Conservation (phyloP, 2,329 filamentous ascomycete species). For the Fusarium miscanthi region DNA sequence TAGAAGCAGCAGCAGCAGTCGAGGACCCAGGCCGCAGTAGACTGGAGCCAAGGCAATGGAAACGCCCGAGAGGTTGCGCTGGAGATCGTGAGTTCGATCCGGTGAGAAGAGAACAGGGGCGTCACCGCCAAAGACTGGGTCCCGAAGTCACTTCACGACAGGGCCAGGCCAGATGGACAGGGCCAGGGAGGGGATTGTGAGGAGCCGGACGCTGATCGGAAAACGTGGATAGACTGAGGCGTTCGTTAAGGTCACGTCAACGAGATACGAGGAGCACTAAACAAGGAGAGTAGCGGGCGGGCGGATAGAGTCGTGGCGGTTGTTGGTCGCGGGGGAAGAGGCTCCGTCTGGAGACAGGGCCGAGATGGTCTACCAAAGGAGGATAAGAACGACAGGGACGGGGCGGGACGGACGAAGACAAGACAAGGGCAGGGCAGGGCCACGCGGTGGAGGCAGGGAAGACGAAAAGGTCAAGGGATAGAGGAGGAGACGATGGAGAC, state of each 20-base stretch:
- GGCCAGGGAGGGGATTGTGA: slow-evolving; percentile 5
- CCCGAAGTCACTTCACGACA: slow-evolving; percentile 39
- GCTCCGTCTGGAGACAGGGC: slow-evolving; percentile 45
- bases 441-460: slow-evolving; percentile 30
- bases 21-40: slow-evolving; percentile 1
- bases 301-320: slow-evolving; percentile 38
- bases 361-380: slow-evolving; percentile 42
- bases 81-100: slow-evolving; percentile 45
- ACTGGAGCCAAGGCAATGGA: slow-evolving; percentile 30
- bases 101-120: slow-evolving; percentile 35
- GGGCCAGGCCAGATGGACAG: slow-evolving; percentile 22
- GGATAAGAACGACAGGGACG: slow-evolving; percentile 40
- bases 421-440: slow-evolving; percentile 22
- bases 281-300: slow-evolving; percentile 8
- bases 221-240: slow-evolving; percentile 27
- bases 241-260: slow-evolving; percentile 8
- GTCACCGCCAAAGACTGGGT: slow-evolving; percentile 43
- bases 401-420: slow-evolving; percentile 33
- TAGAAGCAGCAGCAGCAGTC: neutral
- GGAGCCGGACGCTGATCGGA: slow-evolving; percentile 25
- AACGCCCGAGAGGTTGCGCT: slow-evolving; percentile 35
- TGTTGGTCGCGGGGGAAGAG: slow-evolving; percentile 42
- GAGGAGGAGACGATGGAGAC: slow-evolving; percentile 7
- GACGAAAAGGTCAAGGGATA: slow-evolving; percentile 8
- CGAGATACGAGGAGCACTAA: slow-evolving; percentile 3